Percentiles rank a stretch among this genome's conserved stretches.
Conservation (phyloP, 495 filamentous ascomycete genomes). For the Hypoxylon fragiforme region DNA sequence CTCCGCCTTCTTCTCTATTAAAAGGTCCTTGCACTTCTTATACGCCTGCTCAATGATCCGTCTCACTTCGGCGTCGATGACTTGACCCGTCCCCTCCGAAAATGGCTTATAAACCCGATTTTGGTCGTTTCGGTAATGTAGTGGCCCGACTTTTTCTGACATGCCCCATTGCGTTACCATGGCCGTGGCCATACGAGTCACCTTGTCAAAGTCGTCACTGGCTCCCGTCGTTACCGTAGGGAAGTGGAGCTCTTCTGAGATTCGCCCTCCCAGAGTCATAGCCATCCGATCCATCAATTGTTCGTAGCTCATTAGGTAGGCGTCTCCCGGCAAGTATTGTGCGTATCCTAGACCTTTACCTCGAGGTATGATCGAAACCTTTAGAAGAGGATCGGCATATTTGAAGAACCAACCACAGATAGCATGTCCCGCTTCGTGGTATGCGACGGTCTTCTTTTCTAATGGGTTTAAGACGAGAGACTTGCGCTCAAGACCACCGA, state of each 20-base stretch:
- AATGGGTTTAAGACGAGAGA: slow-evolving; percentile 87
- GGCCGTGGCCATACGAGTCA: slow-evolving; percentile 87
- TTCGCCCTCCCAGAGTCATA: slow-evolving; percentile 94
- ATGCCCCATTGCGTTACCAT: slow-evolving; percentile 99
- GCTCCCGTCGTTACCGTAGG: slow-evolving; percentile 93
- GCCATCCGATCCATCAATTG: slow-evolving; percentile 99
- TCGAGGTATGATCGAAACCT: slow-evolving; percentile 97
- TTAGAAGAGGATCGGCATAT: slow-evolving; percentile 93
- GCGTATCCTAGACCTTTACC: slow-evolving; percentile 94
- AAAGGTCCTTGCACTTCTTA: slow-evolving; percentile 80
- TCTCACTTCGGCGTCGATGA: slow-evolving; percentile 87
- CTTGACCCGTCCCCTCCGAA: slow-evolving; percentile 87
- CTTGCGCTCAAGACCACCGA: slow-evolving; percentile 95
- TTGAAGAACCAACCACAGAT: slow-evolving; percentile 98
- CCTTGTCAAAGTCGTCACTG: slow-evolving; percentile 97
- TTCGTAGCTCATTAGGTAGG: slow-evolving; percentile 90
- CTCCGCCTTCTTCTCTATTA: slow-evolving; percentile 83
- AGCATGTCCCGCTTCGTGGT: slow-evolving; percentile 97
- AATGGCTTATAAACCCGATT: slow-evolving; percentile 91
- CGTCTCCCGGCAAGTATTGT: slow-evolving; percentile 93
- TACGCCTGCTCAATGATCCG: slow-evolving; percentile 90
- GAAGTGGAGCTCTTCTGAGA: slow-evolving; percentile 95
- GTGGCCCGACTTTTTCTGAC: slow-evolving; percentile 86
- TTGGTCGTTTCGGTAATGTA: slow-evolving; percentile 82
- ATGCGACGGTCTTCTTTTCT: slow-evolving; percentile 94